Conservation (phyloP, 2,329 filamentous ascomycete genomes). For the Beauveria asiatica region DNA sequence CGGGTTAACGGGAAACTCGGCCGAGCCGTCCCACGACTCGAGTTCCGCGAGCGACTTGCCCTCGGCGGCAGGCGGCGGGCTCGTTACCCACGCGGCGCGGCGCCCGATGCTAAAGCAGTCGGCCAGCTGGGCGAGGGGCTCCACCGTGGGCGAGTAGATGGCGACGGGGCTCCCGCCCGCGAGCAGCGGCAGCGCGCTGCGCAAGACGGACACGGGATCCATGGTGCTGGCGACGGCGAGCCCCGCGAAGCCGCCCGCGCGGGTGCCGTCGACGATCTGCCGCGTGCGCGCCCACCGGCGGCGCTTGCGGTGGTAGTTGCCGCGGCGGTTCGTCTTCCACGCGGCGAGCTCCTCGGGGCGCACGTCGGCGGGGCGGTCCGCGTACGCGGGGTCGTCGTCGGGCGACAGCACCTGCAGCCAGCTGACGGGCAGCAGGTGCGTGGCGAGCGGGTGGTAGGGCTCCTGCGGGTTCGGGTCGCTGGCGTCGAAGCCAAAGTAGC, state of each 20-base stretch:
- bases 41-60: slow-evolving; percentile 40
- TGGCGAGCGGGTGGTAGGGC: slow-evolving; percentile 68
- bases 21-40: slow-evolving; percentile 49
- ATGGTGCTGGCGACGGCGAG: slow-evolving; percentile 75
- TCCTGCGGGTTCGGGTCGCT: slow-evolving; percentile 49
- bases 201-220: slow-evolving; percentile 69
- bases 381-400: slow-evolving; percentile 63
- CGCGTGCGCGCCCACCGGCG: slow-evolving; percentile 68
- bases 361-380: slow-evolving; percentile 51
- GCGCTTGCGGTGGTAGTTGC: slow-evolving; percentile 82
- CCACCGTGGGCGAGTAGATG: slow-evolving; percentile 74
- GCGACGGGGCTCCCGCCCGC: slow-evolving; percentile 76
- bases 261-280: slow-evolving; percentile 64
- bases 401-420: slow-evolving; percentile 89
- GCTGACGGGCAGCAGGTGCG: slow-evolving; percentile 72
- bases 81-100: slow-evolving; percentile 62
- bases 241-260: slow-evolving; percentile 71
- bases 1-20: slow-evolving; percentile 82
- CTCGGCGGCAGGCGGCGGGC: slow-evolving; percentile 35
- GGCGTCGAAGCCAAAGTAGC: slow-evolving; percentile 81
- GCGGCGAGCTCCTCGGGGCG: slow-evolving; percentile 52
- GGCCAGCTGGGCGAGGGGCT: slow-evolving; percentile 66
- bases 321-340: slow-evolving; percentile 75
- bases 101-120: slow-evolving; percentile 80
- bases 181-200: slow-evolving; percentile 68